Evolutionary conservation across 202 grass and related monocot species (phyloP).

Genomic region (Hordeum pubiflorum): DNA sequence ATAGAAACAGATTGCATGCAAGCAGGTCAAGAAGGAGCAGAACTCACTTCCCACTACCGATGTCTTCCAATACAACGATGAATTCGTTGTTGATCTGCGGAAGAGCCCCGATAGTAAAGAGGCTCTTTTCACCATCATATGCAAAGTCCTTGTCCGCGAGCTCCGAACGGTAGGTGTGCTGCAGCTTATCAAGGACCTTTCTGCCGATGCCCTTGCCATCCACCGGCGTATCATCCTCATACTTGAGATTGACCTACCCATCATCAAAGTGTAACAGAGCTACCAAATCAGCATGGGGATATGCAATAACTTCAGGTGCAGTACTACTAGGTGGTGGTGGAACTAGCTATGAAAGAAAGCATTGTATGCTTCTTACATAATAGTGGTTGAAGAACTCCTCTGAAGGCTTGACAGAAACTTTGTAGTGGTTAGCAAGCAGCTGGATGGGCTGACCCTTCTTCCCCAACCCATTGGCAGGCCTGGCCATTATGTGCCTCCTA

Average conservation of each 20-base stretch:
- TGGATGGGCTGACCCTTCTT: conserved; percentile 34
- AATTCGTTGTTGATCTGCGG: conserved; percentile 70
- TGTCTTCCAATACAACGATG: conserved; percentile 60
- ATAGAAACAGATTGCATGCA: neutral
- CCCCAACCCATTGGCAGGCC: conserved; percentile 36
- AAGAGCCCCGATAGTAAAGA: conserved; percentile 49
- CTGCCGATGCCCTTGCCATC: conserved; percentile 72
- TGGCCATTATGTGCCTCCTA: conserved; percentile 35
- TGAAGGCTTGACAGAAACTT: conserved; percentile 35
- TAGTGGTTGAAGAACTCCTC: conserved; percentile 71
- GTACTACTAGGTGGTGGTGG: neutral
- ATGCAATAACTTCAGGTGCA: neutral
- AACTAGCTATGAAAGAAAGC: neutral
- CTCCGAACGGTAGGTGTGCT: conserved; percentile 57
- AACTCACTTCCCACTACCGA: conserved; percentile 47
- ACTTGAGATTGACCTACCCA: conserved; percentile 67
- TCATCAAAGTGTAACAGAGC: neutral
- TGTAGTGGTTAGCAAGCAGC: conserved; percentile 62
- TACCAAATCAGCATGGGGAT: neutral
- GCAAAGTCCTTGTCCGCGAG: conserved; percentile 46
- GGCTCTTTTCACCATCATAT: too few species aligned
- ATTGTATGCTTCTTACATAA: conserved; percentile 39
- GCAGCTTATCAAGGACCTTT: conserved; percentile 80
- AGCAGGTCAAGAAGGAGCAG: conserved; percentile 11
- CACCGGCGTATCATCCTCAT: conserved; percentile 62